Evolutionary conservation across 2,329 filamentous ascomycete species (phyloP).

Genomic region (Fusarium chuoi): DNA sequence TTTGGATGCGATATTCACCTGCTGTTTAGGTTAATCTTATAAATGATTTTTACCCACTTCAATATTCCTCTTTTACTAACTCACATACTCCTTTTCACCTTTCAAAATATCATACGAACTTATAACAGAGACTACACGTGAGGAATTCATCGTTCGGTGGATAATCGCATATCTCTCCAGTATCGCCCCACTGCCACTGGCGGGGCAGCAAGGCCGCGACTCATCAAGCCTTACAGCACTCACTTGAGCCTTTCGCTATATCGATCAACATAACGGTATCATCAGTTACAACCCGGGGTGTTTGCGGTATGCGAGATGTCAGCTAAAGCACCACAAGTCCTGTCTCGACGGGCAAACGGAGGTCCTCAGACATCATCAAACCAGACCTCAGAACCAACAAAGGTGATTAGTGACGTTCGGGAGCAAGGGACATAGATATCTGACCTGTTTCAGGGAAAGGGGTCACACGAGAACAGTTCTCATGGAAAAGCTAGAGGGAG

Average conservation of each 20-base stretch:
- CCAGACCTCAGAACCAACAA: constrained; percentile 44
- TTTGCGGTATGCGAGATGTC: constrained; percentile 52
- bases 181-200: constrained; percentile 41
- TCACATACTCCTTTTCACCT: background rate
- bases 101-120: background rate
- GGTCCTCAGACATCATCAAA: constrained; percentile 36
- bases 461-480: constrained; percentile 36
- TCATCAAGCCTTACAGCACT: constrained; percentile 42
- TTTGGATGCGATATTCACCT: background rate
- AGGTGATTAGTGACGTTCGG: constrained; percentile 40
- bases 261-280: constrained; percentile 29
- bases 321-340: constrained; percentile 49
- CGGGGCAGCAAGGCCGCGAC: constrained; percentile 44
- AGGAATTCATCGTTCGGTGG: constrained; percentile 34
- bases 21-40: background rate
- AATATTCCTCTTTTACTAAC: background rate
- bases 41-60: background rate
- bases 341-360: constrained; percentile 51
- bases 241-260: constrained; percentile 25
- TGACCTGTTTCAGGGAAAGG: constrained; percentile 40
- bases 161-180: constrained; percentile 45
- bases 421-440: constrained; percentile 26
- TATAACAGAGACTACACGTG: constrained; percentile 15
- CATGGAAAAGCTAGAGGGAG: constrained; percentile 41
- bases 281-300: constrained; percentile 1